Conservation (phyloP, 139 green algal species). For the Haematococcus lacustris region DNA sequence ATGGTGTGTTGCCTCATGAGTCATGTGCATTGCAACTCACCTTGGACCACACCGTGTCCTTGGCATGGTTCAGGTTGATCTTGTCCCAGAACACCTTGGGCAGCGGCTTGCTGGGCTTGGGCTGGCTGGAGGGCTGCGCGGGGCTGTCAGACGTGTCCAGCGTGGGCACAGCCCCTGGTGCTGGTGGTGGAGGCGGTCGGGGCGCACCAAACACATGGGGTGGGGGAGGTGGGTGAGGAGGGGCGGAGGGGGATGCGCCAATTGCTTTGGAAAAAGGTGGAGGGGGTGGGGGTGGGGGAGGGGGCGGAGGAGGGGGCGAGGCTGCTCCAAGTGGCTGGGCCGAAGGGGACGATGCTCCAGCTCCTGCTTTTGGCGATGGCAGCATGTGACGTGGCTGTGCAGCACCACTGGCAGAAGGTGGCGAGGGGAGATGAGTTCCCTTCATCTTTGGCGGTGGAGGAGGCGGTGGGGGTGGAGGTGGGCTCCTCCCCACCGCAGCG, state of each 20-base stretch:
- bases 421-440: no score
- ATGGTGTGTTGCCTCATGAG: no score
- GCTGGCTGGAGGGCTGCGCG: neutral
- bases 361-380: neutral
- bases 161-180: neutral
- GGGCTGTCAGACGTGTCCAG: neutral
- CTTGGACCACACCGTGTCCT: constrained; percentile 26
- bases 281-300: no score
- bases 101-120: constrained; percentile 15
- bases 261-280: neutral
- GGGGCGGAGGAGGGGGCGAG: no score
- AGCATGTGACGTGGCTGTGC: no score
- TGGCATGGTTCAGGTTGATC: constrained; percentile 16
- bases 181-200: constrained; percentile 11
- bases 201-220: neutral
- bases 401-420: no score
- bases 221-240: neutral
- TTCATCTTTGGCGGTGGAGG: no score
- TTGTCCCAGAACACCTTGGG: constrained; percentile 40
- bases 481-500: no score
- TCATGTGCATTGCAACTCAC: no score
- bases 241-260: neutral
- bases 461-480: no score
- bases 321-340: neutral
- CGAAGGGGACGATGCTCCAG: neutral